A percentile compares a stretch with the other conserved stretches of the same genome.
phyloP scores from a whole-genome alignment of 2,329 filamentous ascomycete genomes.

The Aspergillus eucalypticola region DNA sequence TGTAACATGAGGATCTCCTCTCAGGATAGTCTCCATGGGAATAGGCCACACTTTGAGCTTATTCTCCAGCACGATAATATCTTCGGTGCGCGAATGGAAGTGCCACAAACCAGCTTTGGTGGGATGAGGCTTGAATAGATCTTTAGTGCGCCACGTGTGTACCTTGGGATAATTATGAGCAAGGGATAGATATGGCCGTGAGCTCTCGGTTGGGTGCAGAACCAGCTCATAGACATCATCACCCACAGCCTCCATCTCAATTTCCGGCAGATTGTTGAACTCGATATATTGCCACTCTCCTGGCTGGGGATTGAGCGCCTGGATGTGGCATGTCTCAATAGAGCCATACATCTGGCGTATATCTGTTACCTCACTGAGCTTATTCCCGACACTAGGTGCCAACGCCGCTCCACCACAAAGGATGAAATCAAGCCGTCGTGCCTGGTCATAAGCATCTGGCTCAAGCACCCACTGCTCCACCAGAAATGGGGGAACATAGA shows the following conservation, averaged over 20 bases:
- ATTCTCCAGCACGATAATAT: background rate
- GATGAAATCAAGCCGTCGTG: background rate
- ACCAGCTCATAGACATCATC: conserved; percentile 1
- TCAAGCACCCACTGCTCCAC: background rate
- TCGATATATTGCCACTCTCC: background rate
- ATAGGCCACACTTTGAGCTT: background rate
- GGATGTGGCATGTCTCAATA: background rate
- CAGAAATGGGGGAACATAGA: background rate
- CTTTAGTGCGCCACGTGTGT: background rate
- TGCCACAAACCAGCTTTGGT: background rate
- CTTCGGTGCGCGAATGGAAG: background rate
- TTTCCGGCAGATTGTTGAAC: background rate
- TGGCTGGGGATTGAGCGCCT: background rate
- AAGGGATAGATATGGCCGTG: background rate
- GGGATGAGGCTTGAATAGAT: background rate
- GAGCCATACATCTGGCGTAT: background rate
- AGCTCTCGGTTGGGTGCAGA: background rate
- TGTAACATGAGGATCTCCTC: background rate
- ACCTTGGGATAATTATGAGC: background rate
- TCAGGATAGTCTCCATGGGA: background rate
- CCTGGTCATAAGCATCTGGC: background rate
- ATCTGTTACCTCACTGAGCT: background rate
- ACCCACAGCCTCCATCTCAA: background rate
- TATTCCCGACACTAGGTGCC: background rate
- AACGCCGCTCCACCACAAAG: background rate